These are phyloP conservation scores for Linnemannia elongata DNA, from an alignment of 192 early-diverging fungal species.

Conservation along the genomic window DNA sequence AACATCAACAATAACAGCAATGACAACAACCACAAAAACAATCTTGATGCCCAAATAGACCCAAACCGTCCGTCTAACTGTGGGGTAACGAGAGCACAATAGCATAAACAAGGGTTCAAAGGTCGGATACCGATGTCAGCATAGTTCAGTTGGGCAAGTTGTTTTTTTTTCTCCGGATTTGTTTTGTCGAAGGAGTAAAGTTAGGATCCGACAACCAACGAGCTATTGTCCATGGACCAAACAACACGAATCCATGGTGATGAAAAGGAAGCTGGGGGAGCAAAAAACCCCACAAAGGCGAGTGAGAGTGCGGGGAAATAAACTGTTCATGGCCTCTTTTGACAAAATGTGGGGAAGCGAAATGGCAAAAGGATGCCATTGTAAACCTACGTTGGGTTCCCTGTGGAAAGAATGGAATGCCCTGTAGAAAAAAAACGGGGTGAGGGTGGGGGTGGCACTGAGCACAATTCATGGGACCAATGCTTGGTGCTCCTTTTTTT, in stretches of 20 bases:
- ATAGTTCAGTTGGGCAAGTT: background rate
- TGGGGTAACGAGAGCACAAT: background rate
- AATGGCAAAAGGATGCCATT: background rate
- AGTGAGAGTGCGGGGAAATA: slow-evolving; percentile 1
- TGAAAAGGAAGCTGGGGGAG: background rate
- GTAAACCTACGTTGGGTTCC: background rate
- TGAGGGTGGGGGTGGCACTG: no score
- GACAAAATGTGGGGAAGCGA: background rate
- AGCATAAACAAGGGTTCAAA: background rate
- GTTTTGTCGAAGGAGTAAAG: background rate
- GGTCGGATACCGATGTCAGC: background rate
- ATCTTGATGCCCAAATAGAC: no score
- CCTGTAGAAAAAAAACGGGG: background rate
- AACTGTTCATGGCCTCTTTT: background rate
- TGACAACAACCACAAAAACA: background rate
- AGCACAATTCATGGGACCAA: background rate
- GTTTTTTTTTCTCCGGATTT: background rate
- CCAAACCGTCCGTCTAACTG: background rate
- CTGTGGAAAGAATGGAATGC: background rate
- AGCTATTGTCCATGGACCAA: background rate
- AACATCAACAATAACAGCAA: no score
- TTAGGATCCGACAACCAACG: background rate
- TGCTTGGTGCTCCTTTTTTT: background rate
- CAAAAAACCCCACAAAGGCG: background rate
- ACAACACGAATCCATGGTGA: background rate